phyloP scores from a whole-genome alignment of 805 yeast genomes.

The Debaryomyces castellii region DNA sequence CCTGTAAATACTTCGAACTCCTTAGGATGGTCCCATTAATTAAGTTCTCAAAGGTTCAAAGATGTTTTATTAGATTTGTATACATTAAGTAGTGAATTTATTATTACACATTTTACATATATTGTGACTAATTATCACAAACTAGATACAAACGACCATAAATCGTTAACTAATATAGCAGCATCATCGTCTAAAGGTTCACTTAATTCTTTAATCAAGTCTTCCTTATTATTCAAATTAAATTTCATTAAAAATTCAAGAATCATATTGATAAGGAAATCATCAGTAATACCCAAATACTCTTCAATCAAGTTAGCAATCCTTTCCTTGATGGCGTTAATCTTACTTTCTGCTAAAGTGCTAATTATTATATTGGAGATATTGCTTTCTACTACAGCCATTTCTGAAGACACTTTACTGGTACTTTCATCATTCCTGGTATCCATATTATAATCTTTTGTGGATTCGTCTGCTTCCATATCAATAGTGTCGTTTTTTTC shows the following conservation, averaged over 20 bases:
- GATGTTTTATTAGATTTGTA: not conserved
- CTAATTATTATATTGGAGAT: slow-evolving; percentile 7
- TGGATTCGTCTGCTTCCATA: slow-evolving; percentile 43
- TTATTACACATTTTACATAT: too few species aligned
- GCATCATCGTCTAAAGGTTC: slow-evolving; percentile 56
- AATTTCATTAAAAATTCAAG: slow-evolving; percentile 32
- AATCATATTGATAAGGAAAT: slow-evolving; percentile 46
- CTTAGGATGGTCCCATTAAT: slow-evolving; percentile 55
- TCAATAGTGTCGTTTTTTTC: slow-evolving; percentile 42
- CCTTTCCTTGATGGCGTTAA: slow-evolving; percentile 28
- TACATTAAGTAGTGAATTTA: not conserved
- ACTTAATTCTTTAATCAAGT: slow-evolving; percentile 43
- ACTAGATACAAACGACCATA: slow-evolving; percentile 29
- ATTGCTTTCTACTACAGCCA: not conserved
- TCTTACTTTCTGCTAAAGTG: slow-evolving; percentile 8
- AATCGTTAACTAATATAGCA: slow-evolving; percentile 36
- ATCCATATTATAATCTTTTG: slow-evolving; percentile 28
- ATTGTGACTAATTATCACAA: too few species aligned
- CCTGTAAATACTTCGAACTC: slow-evolving; percentile 74
- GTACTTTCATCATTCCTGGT: not conserved
- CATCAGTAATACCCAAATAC: slow-evolving; percentile 54
- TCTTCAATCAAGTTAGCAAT: slow-evolving; percentile 48
- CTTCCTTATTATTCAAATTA: slow-evolving; percentile 29
- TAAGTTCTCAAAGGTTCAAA: not conserved
- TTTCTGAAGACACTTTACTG: not conserved